Conservation (phyloP, 805 yeast species). For the Starmerella bacillaris region DNA sequence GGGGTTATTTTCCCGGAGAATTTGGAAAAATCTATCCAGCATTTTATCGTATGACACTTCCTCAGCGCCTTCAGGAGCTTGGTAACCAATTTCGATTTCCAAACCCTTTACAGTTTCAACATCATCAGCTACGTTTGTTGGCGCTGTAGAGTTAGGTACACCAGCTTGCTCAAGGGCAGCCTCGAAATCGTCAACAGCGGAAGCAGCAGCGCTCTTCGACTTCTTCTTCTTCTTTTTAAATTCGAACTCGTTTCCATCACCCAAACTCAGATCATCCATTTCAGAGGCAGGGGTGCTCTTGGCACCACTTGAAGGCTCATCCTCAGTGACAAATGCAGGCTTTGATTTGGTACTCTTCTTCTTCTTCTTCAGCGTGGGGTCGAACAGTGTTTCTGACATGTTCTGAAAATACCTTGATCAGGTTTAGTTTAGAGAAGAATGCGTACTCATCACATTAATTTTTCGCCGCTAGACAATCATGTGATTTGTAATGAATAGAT, state of each 20-base stretch:
- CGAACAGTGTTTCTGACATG: constrained; percentile 20
- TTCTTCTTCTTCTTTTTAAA: constrained; percentile 61
- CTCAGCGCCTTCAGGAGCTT: constrained; percentile 11
- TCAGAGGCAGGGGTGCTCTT: constrained; percentile 20
- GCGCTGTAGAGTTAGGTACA: constrained; percentile 25
- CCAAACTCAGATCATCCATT: constrained; percentile 9
- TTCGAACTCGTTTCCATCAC: constrained; percentile 19
- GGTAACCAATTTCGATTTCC: constrained; percentile 12
- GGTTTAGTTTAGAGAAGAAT: neutral
- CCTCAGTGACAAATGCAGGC: constrained; percentile 24
- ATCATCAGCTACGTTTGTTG: constrained; percentile 16
- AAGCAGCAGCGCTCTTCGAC: constrained; percentile 40
- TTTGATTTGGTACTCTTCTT: constrained; percentile 22
- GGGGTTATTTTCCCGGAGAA: constrained; percentile 85
- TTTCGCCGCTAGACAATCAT: constrained; percentile 1
- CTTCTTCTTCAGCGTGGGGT: constrained; percentile 24
- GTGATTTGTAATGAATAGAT: too few species aligned
- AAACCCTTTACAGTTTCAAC: constrained; percentile 11
- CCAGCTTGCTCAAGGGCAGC: constrained; percentile 83
- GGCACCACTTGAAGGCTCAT: constrained; percentile 34
- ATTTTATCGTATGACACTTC: constrained; percentile 51
- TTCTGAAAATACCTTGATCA: neutral
- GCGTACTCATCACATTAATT: constrained; percentile 1
- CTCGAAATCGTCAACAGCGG: constrained; percentile 65
- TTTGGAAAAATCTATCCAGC: constrained; percentile 66